Conservation (phyloP, 2,329 filamentous ascomycete genomes). For the Exophiala sp. region DNA sequence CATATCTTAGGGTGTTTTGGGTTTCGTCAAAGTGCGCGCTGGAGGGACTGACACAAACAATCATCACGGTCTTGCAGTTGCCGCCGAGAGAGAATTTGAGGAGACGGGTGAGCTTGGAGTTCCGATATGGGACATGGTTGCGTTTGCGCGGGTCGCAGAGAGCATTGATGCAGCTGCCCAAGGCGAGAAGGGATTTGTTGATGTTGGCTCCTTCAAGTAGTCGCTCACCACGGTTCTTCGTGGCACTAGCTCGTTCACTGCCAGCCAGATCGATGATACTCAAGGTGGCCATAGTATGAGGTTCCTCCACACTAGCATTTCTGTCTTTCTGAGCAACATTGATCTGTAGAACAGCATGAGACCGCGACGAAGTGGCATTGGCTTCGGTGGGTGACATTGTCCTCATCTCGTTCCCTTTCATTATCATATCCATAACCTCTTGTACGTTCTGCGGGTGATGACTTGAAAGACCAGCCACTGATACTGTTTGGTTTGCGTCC, state of each 20-base stretch:
- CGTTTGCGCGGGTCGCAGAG: slow-evolving; percentile 88
- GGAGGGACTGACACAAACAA: slow-evolving; percentile 94
- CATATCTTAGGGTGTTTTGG: slow-evolving; percentile 95
- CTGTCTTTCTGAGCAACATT: slow-evolving; percentile 92
- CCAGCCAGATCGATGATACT: slow-evolving; percentile 98
- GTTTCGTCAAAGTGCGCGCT: slow-evolving; percentile 98
- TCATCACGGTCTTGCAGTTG: slow-evolving; percentile 99
- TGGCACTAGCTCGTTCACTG: slow-evolving; percentile 91
- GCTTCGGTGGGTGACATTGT: slow-evolving; percentile 97
- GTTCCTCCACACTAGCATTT: slow-evolving; percentile 87
- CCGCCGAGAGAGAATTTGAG: slow-evolving; percentile 96
- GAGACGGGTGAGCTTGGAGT: slow-evolving; percentile 92
- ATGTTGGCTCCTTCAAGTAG: slow-evolving; percentile 95
- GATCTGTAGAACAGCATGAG: slow-evolving; percentile 94
- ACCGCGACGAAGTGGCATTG: slow-evolving; percentile 95
- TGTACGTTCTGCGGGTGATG: slow-evolving; percentile 87
- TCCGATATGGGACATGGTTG: slow-evolving; percentile 94
- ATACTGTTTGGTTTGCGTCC: slow-evolving; percentile 89
- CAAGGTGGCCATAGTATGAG: slow-evolving; percentile 95
- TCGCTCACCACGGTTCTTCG: slow-evolving; percentile 90
- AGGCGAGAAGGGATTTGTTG: slow-evolving; percentile 92
- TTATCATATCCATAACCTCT: slow-evolving; percentile 99
- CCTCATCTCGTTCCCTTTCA: slow-evolving; percentile 86
- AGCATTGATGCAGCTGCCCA: slow-evolving; percentile 97
- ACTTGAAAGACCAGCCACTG: slow-evolving; percentile 84